Evolutionary conservation across 805 yeast species (phyloP).

Genomic region (Saturnispora zaruensis): DNA sequence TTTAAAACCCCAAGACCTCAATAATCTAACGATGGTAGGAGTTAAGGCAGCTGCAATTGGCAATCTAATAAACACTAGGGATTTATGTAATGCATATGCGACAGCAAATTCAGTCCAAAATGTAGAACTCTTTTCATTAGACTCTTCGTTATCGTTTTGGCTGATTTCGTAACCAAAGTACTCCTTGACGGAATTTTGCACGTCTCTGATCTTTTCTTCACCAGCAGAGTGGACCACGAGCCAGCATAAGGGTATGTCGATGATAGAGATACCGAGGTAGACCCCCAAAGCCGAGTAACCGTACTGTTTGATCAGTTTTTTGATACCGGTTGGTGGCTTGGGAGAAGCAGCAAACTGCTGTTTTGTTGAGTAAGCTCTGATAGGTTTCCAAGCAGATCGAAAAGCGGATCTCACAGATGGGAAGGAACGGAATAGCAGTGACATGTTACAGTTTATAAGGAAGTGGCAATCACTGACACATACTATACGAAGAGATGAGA

Average conservation of each 20-base stretch:
- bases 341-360: conserved; percentile 12
- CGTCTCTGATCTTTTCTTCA: conserved; percentile 64
- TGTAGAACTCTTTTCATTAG: conserved; percentile 26
- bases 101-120: conserved; percentile 77
- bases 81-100: conserved; percentile 91
- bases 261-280: conserved; percentile 58
- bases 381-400: conserved; percentile 5
- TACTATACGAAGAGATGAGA: not conserved
- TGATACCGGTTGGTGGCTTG: conserved; percentile 39
- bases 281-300: conserved; percentile 90
- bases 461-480: not conserved
- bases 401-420: not conserved
- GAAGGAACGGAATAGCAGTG: conserved; percentile 6
- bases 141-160: conserved; percentile 5
- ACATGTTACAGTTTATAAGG: not conserved
- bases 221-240: conserved; percentile 80
- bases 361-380: conserved; percentile 15
- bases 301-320: conserved; percentile 69
- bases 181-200: conserved; percentile 53
- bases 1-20: conserved; percentile 74
- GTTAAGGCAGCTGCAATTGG: conserved; percentile 91
- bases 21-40: conserved; percentile 59
- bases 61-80: conserved; percentile 70
- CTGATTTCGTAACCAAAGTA: conserved; percentile 40
- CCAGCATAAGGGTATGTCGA: conserved; percentile 82